Conservation (phyloP, 1,284 basidiomycete genomes). For the Apiotrichum brassicae region DNA sequence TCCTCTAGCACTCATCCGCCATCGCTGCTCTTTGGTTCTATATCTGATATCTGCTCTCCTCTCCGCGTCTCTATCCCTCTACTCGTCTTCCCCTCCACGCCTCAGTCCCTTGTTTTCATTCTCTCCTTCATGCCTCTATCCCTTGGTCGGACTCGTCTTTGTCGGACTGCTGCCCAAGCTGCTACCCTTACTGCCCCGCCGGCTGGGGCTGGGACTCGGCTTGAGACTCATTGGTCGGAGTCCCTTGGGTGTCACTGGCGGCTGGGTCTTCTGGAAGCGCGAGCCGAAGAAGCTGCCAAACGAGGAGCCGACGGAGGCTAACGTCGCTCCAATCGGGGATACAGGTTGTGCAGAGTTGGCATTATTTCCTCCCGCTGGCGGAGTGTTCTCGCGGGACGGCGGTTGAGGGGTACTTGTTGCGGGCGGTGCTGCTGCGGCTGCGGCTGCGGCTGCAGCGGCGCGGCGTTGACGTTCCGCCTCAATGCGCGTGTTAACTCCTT, state of each 20-base stretch:
- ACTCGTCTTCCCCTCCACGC: no score
- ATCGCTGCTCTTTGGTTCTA: no score
- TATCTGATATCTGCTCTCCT: no score
- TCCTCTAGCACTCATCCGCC: no score
- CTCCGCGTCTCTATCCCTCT: no score
- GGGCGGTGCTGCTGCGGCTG: not conserved
- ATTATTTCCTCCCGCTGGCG: not conserved
- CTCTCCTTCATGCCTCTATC: no score
- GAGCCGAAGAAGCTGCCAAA: slow-evolving; percentile 41
- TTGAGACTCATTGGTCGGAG: slow-evolving; percentile 11
- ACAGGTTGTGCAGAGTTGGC: not conserved
- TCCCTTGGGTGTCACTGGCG: not conserved
- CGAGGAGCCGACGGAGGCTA: slow-evolving; percentile 24
- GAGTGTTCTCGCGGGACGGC: not conserved
- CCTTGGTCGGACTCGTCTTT: not conserved
- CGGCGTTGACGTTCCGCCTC: slow-evolving; percentile 20
- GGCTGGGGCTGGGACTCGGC: not conserved
- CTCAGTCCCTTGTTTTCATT: no score
- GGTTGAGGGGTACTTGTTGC: not conserved
- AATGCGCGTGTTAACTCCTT: slow-evolving; percentile 36
- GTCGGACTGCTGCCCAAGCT: not conserved
- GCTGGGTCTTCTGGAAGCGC: slow-evolving; percentile 16
- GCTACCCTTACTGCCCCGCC: not conserved
- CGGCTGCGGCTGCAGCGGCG: slow-evolving; percentile 5
- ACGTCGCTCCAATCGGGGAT: slow-evolving; percentile 4